Evolutionary conservation across 768 basidiomycete genomes (phyloP).

Genomic region (Pleurotus salmoneostramineus): DNA sequence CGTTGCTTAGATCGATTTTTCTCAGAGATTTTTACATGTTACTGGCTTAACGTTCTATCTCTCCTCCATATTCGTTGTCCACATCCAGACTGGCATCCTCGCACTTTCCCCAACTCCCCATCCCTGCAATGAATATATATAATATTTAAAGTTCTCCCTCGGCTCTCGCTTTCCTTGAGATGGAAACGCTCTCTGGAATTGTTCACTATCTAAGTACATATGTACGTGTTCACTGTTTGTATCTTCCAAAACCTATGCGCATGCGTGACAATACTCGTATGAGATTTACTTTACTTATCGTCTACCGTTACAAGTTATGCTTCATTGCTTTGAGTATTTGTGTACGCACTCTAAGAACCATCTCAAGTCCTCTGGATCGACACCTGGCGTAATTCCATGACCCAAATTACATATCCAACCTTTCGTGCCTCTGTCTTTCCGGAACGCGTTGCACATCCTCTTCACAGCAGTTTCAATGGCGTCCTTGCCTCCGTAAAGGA

Average conservation of each 20-base stretch:
- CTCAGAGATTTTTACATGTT: background rate
- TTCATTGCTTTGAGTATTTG: constrained; percentile 53
- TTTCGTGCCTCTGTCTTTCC: constrained; percentile 42
- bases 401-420: constrained; percentile 98
- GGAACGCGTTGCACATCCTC: constrained; percentile 78
- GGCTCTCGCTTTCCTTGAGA: background rate
- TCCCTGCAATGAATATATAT: constrained; percentile 25
- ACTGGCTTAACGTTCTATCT: background rate
- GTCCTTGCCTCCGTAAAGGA: constrained; percentile 80
- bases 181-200: too few relatives aligned
- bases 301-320: background rate
- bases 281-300: background rate
- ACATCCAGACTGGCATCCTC: constrained; percentile 13
- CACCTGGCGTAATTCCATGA: constrained; percentile 94
- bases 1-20: constrained; percentile 47
- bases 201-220: too few relatives aligned
- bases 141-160: constrained; percentile 8
- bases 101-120: constrained; percentile 28
- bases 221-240: too few relatives aligned
- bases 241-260: background rate
- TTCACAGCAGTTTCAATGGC: constrained; percentile 87
- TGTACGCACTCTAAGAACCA: constrained; percentile 92
- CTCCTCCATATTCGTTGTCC: constrained; percentile 4
- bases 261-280: background rate
- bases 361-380: constrained; percentile 87